Base-by-base conservation (phyloP, 495 filamentous ascomycete genomes). In the Xylaria nigripes region DNA sequence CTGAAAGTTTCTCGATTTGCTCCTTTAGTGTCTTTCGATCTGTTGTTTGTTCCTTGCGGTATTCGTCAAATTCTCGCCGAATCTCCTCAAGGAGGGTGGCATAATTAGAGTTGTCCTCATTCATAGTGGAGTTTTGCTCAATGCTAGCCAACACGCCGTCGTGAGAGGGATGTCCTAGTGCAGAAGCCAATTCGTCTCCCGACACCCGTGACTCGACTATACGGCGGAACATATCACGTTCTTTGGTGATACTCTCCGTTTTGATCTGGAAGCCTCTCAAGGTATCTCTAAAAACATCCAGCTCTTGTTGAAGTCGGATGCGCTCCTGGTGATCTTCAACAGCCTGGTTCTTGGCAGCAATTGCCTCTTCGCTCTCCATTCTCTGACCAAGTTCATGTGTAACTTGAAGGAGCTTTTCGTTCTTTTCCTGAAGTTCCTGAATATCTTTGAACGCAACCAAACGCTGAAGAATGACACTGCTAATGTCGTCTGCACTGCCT, bases 151-250 rank as follows among this genome's bases (percentile, higher is more conserved):
- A 63, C 18, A 78, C 69, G 46, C 73, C 71, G 12, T 71, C 69
- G 48, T 74, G 74, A 16, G 81, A 69, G 25, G 85, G 86, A 38
- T 84, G 79, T 16, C 82, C 87, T 55, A 93, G 81, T 2, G 79
- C 73, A 22, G 80, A 83, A 19, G 74, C 72, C 45, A 79, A 69
- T 61, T 93, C 87, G 5, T 76, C 72, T 6, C 78, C 70, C 15
- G 74, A 68, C 9, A 76, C 77, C 27, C 83, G 73, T 59, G 89
- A 85, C 54, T 89, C 83, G 13, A 96, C 80, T 82, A 96, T 93
- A 38, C 89, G 88, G 25, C 90, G 82, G 83, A 95, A 96, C 79
- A 95, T 96, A 61, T 99, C 91, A 30, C 93, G 82, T 71, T 99
- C 93, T 64, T 88, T 88, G 45, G 92, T 86, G 59, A 95, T 95